These are phyloP conservation scores for Gossypium turneri DNA, from an alignment of 345 rosid species.

Conservation along the genomic window DNA sequence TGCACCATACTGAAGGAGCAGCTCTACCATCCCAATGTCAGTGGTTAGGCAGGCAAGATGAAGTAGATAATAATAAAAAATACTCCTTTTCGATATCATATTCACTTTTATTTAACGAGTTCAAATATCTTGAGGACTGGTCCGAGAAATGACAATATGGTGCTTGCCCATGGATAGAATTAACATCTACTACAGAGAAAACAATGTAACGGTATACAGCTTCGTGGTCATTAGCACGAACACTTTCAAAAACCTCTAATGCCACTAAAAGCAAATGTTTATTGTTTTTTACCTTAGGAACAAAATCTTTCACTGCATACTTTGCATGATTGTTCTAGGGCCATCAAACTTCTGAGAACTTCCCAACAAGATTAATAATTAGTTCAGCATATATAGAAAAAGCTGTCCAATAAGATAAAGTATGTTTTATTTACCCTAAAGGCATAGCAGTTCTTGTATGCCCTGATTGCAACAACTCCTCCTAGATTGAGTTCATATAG, in stretches of 20 bases:
- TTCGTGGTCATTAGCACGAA: conserved; percentile 60
- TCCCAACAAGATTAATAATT: conserved; percentile 16
- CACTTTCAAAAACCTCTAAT: conserved; percentile 56
- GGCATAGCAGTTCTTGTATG: conserved; percentile 32
- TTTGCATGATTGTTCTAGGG: conserved; percentile 51
- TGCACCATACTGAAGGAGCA: too few species aligned
- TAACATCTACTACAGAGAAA: conserved; percentile 56
- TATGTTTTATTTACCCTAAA: conserved; percentile 39
- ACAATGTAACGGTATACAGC: conserved; percentile 61
- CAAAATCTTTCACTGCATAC: conserved; percentile 61
- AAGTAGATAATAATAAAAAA: conserved; percentile 56
- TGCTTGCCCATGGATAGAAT: conserved; percentile 52
- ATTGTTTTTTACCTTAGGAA: conserved; percentile 40
- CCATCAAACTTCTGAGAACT: conserved; percentile 44
- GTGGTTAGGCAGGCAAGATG: conserved; percentile 74
- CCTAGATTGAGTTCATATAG: conserved; percentile 75
- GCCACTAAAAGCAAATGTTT: conserved; percentile 39
- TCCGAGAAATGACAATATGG: conserved; percentile 34
- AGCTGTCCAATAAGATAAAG: conserved; percentile 13
- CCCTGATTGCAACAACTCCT: conserved; percentile 50
- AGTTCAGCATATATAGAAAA: conserved; percentile 20
- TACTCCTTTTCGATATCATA: conserved; percentile 35
- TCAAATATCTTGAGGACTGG: conserved; percentile 27
- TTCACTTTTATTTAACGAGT: conserved; percentile 26
- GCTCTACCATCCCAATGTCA: conserved; percentile 24